phyloP scores from a whole-genome alignment of 176 grass and related monocot genomes.

The Chrysopogon serrulatus region DNA sequence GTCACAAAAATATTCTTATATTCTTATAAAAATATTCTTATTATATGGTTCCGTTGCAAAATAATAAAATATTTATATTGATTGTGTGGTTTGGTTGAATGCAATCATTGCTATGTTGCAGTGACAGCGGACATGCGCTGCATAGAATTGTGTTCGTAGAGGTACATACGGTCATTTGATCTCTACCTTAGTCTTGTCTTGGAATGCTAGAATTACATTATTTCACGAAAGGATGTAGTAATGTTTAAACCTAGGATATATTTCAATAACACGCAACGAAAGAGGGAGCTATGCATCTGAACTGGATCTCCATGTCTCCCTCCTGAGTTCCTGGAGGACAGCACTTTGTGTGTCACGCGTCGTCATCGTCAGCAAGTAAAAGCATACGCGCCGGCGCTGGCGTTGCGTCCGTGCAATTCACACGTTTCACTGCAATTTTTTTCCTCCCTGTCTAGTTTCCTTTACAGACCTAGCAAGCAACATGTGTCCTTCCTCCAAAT shows the following conservation, averaged over 20 bases:
- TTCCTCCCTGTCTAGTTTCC: not conserved
- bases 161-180: too few species aligned
- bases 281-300: not conserved
- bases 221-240: too few species aligned
- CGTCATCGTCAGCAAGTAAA: not conserved
- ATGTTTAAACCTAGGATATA: not conserved
- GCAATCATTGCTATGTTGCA: too few species aligned
- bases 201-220: too few species aligned
- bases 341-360: not conserved
- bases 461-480: not conserved
- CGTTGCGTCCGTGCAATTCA: not conserved
- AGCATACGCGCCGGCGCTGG: not conserved
- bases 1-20: too few species aligned
- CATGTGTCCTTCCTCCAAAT: not conserved
- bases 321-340: not conserved
- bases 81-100: too few species aligned
- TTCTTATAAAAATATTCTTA: too few species aligned
- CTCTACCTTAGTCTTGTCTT: too few species aligned
- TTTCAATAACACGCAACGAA: not conserved
- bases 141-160: too few species aligned
- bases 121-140: too few species aligned
- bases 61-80: too few species aligned
- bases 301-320: not conserved
- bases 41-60: too few species aligned
- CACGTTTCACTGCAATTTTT: not conserved